Evolutionary conservation across 1,284 basidiomycete species (phyloP).

Genomic region (Lentinus polychrous): DNA sequence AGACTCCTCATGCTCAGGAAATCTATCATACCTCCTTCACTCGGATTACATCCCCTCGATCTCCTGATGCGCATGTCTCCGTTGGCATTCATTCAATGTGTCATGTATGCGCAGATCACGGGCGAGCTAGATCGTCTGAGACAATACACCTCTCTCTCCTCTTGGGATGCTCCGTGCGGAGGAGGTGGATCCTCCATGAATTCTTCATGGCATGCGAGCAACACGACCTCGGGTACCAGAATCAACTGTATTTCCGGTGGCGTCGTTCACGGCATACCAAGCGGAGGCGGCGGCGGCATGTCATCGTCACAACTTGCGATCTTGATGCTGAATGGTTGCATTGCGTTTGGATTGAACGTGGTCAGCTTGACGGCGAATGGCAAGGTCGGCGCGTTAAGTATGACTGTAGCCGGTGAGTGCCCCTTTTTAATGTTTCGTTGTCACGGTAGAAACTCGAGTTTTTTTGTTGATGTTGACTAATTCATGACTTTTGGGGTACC

Average conservation of each 20-base stretch:
- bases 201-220: not conserved
- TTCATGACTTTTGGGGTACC: not conserved
- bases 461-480: conserved; percentile 6
- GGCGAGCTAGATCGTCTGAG: conserved; percentile 73
- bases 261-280: not conserved
- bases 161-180: not conserved
- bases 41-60: conserved; percentile 76
- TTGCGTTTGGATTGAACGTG: conserved; percentile 88
- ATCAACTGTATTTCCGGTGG: not conserved
- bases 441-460: no score
- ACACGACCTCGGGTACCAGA: not conserved
- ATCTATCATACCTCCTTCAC: conserved; percentile 35
- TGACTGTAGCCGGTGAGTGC: conserved; percentile 77
- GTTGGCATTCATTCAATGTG: conserved; percentile 82
- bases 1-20: conserved; percentile 8
- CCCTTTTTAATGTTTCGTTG: not conserved
- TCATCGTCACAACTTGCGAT: conserved; percentile 42
- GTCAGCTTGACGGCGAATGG: conserved; percentile 91
- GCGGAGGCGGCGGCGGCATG: conserved; percentile 45
- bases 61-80: conserved; percentile 82
- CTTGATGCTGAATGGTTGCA: conserved; percentile 69
- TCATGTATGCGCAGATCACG: conserved; percentile 64
- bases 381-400: conserved; percentile 78
- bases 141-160: conserved; percentile 20
- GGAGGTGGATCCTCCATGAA: not conserved